phyloP scores from a whole-genome alignment of 352 stramenopile species.

The Globisporangium emineosum region DNA sequence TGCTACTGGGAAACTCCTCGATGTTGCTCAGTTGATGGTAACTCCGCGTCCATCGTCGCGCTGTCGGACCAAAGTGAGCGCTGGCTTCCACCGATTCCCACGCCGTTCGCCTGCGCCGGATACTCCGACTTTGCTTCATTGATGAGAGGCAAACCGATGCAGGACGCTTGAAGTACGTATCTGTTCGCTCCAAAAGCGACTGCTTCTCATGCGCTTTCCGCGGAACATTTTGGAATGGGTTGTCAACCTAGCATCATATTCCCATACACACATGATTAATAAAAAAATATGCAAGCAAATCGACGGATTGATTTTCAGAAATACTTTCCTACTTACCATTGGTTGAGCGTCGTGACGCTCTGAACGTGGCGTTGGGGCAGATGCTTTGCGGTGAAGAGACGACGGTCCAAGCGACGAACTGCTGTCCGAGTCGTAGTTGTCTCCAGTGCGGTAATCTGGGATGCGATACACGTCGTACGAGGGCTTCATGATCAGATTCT shows the following conservation, averaged over 20 bases:
- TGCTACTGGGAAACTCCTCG: constrained; percentile 37
- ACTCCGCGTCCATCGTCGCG: constrained; percentile 61
- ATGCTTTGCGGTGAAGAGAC: constrained; percentile 50
- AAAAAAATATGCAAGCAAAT: not conserved
- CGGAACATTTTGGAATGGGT: not conserved
- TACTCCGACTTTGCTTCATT: constrained; percentile 40
- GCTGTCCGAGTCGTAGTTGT: constrained; percentile 47
- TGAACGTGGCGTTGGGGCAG: constrained; percentile 53
- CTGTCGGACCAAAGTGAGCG: constrained; percentile 50
- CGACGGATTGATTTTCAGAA: no score
- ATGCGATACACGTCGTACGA: constrained; percentile 37
- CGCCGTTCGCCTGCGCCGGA: constrained; percentile 35
- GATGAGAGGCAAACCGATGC: constrained; percentile 54
- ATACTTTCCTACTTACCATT: not conserved
- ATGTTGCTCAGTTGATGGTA: constrained; percentile 66
- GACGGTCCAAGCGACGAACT: constrained; percentile 34
- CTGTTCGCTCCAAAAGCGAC: constrained; percentile 56
- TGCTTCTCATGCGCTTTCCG: constrained; percentile 30
- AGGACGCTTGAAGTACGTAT: constrained; percentile 46
- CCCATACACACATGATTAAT: not conserved
- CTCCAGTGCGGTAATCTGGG: constrained; percentile 17
- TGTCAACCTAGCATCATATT: not conserved
- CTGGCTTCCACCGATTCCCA: constrained; percentile 65
- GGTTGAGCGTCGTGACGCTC: constrained; percentile 1
- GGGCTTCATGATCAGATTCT: constrained; percentile 16